Evolutionary conservation across 441 rosid species (phyloP), one percentile per base, ranked within the genome.

Genomic region (Gossypium lobatum): DNA sequence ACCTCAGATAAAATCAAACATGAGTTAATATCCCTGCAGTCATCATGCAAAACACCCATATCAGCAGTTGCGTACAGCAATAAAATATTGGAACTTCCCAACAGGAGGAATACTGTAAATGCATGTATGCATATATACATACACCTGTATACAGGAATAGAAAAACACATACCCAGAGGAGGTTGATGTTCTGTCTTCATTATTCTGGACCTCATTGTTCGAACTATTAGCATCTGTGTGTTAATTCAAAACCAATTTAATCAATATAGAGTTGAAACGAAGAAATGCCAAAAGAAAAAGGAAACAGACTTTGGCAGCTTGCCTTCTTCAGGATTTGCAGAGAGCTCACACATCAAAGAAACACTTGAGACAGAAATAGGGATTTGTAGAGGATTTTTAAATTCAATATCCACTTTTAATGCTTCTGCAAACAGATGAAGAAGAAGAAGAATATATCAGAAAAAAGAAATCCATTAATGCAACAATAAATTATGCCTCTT

Each of bases 321-420:
- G 87, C 99, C 96, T 63, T 91, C 97, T 77, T 89, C 97, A 67
- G 93, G 78, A 72, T 72, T 83, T 65, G 78, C 73, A 65, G 85
- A 83, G 78, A 86, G 93, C 78, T 93, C 93, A 73, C 97, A 91
- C 70, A 93, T 86, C 85, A 93, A 88, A 76, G 93, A 84, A 78
- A 93, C 89, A 65, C 80, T 76, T 23, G 93, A 83, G 66, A 93
- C 72, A 76, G 97, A 88, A 80, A 92, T 84, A 59, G 95, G 83
- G 64, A 91, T 82, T 78, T 87, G 89, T 78, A 93, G 81, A 67
- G 98, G 98, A 75, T 96, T 96, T 83, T 80, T 84, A 78, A 96
- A 89, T 83, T 88, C 93, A 68, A 93, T 72, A 77, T 75, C 88
- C 74, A 96, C 88, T 84, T 82, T 86, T 80, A 93, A 84, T 20